phyloP scores from a whole-genome alignment of 805 yeast genomes.

The Sugiyamaella qingdaonensis region DNA sequence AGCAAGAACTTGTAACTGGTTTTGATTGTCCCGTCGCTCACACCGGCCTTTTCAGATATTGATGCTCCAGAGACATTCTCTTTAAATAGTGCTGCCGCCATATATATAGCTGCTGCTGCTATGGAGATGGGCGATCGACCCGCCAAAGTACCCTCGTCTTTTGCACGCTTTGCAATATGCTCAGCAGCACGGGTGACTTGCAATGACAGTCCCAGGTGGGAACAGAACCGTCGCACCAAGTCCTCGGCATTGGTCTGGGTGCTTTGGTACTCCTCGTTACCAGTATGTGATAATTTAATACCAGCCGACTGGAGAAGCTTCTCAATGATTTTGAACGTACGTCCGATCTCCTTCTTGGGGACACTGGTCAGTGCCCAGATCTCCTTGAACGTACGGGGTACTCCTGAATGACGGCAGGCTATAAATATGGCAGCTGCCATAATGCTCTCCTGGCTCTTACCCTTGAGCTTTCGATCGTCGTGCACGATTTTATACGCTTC shows the following conservation, averaged over 20 bases:
- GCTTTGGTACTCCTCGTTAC: slow-evolving; percentile 50
- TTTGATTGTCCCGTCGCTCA: slow-evolving; percentile 95
- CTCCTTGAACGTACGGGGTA: slow-evolving; percentile 92
- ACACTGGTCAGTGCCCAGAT: slow-evolving; percentile 93
- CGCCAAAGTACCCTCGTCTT: slow-evolving; percentile 88
- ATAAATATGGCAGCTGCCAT: slow-evolving; percentile 95
- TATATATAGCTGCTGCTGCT: slow-evolving; percentile 94
- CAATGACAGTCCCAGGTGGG: slow-evolving; percentile 82
- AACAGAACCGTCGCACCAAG: slow-evolving; percentile 91
- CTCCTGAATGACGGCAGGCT: slow-evolving; percentile 91
- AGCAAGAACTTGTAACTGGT: slow-evolving; percentile 80
- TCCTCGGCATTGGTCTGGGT: slow-evolving; percentile 92
- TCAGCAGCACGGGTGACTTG: slow-evolving; percentile 91
- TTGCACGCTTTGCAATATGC: slow-evolving; percentile 81
- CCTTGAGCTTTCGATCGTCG: slow-evolving; percentile 80
- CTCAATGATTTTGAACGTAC: slow-evolving; percentile 81
- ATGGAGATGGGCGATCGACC: slow-evolving; percentile 97
- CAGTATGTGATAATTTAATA: slow-evolving; percentile 34
- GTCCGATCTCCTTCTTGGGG: slow-evolving; percentile 90
- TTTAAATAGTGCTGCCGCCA: slow-evolving; percentile 86
- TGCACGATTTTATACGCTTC: slow-evolving; percentile 90
- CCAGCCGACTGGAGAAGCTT: slow-evolving; percentile 45
- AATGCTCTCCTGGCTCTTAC: slow-evolving; percentile 87
- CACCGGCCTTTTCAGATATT: slow-evolving; percentile 91
- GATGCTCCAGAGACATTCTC: slow-evolving; percentile 69